These are phyloP conservation scores for Geotrichum macrosporum DNA, from an alignment of 1,139 yeast genomes.

Conservation along the genomic window DNA sequence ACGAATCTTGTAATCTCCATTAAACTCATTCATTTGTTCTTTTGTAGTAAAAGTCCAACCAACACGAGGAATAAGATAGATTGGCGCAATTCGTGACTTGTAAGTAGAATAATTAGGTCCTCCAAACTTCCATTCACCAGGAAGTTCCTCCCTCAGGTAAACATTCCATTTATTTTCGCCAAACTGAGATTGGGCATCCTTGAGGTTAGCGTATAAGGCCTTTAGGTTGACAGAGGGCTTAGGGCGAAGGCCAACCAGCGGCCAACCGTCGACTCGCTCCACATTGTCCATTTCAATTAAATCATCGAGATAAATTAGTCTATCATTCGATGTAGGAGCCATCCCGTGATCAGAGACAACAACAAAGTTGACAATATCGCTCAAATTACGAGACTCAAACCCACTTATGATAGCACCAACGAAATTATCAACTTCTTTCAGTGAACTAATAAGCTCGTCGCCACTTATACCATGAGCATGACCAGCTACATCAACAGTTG, in stretches of 20 bases:
- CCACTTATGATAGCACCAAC: conserved; percentile 49
- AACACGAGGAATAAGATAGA: conserved; percentile 78
- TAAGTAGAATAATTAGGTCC: conserved; percentile 45
- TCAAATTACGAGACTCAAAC: conserved; percentile 52
- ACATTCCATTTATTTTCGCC: conserved; percentile 44
- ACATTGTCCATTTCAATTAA: conserved; percentile 51
- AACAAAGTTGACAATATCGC: conserved; percentile 63
- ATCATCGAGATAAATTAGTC: conserved; percentile 68
- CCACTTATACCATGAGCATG: conserved; percentile 70
- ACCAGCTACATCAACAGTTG: conserved; percentile 72
- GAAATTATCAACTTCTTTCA: conserved; percentile 62
- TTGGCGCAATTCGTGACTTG: conserved; percentile 66
- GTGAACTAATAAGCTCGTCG: conserved; percentile 49
- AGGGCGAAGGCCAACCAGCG: conserved; percentile 75
- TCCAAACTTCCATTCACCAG: conserved; percentile 64
- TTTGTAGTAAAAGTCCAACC: conserved; percentile 76
- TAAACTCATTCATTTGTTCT: conserved; percentile 43
- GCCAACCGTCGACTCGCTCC: conserved; percentile 81
- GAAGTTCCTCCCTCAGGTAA: conserved; percentile 56
- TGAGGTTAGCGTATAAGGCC: conserved; percentile 41
- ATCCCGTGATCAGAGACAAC: conserved; percentile 90
- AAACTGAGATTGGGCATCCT: conserved; percentile 29
- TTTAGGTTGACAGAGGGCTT: conserved; percentile 36
- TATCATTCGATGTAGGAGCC: conserved; percentile 72
- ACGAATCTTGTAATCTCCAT: conserved; percentile 51